Base-by-base conservation (phyloP, 192 early-diverging fungal species). In the Oehlia diaphana region DNA sequence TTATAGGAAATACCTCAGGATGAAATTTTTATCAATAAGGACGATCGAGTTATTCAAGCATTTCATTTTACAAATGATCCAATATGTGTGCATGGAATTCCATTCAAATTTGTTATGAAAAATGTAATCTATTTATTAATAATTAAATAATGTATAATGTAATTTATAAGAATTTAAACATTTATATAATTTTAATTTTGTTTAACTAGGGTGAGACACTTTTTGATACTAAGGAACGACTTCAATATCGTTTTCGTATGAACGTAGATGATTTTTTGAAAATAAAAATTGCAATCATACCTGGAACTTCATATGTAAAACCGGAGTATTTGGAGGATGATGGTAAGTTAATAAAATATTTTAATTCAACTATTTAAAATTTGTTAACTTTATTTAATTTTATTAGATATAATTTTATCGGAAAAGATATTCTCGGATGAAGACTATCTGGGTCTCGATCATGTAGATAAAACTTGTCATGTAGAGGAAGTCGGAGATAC, bases 181-280 rank as follows among this genome's bases (percentile, higher is more conserved):
- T 42, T 42, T 42, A 42, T 6, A 7, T 42, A 8, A 5, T 47
- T 47, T 47, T 47, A 12, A 47, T 13, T 47, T 47, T 10, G 9
- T 47, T 47, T 47, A 47, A 9, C 35, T 10, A 91, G 88, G 93
- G 88, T 64, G 95, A 96, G 80, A 26, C 82, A 23, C 90, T 94
- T 79, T 53, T 86, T 16, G 91, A 90, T 2, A 95, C 95, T n/a
- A 94, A 92, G 89, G 76, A 80, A 72, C 89, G 96, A 8, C 86
- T 98, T 74, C 90, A 90, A 75, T 82, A 69, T 72, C 84, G 91
- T 50, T 86, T 93, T 28, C 94, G 95, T 12, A 88, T 94, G 90
- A 88, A 87, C 80, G 94, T 96, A 61, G 95, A 95, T 87, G 96
- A 98, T 50, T 93, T 93, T 77, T 86, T 82, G 2, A 92, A 92